Base-by-base conservation (phyloP, 257 asterid species). In the Haberlea rhodopensis region DNA sequence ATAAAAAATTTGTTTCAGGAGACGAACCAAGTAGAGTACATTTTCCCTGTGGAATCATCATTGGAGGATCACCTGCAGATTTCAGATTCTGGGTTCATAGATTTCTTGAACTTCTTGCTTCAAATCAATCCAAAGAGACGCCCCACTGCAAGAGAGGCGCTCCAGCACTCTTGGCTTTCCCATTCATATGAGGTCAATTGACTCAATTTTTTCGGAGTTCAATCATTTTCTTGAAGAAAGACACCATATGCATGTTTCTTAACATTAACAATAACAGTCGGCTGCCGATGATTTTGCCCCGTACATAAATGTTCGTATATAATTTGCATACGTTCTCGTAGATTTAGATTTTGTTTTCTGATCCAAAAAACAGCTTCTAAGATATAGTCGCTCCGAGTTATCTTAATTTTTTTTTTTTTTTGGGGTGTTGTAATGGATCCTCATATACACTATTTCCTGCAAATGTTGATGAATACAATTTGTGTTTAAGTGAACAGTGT, bases 151-250 rank as follows among this genome's bases (percentile, higher is more conserved):
- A 61, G 71, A 58, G 87, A 88, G 78, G 98, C 95, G 22, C 73
- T 91, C 18, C 57, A 62, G 54, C 98, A 91, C 68, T 95, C 96
- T 10, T 91, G 98, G 98, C 85, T 91, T 65, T 78, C 85, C 25
- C 75, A 64, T 57, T 25, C 66, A 0, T 85, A 82, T 32, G 54
- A 80, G 53, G 76, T 73, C 34, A 51, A n/a, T n/a, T n/a, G n/a
- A n/a, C n/a, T n/a, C n/a, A n/a, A 57, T 67, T 61, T 82, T 55
- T 76, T 46, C 15, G 52, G 80, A 71, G 49, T 31, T 57, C 25
- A 22, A 25, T 51, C 16, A 40, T 21, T 19, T 32, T 26, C 59
- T 23, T 57, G 21, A 19, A 43, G 46, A 13, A 24, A 46, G 53
- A 26, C 29, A 3, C 29, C 51, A 48, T 65, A 29, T 52, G 37